Base-by-base conservation (phyloP, 2,329 filamentous ascomycete genomes). In the Amauroascus verrucosus region DNA sequence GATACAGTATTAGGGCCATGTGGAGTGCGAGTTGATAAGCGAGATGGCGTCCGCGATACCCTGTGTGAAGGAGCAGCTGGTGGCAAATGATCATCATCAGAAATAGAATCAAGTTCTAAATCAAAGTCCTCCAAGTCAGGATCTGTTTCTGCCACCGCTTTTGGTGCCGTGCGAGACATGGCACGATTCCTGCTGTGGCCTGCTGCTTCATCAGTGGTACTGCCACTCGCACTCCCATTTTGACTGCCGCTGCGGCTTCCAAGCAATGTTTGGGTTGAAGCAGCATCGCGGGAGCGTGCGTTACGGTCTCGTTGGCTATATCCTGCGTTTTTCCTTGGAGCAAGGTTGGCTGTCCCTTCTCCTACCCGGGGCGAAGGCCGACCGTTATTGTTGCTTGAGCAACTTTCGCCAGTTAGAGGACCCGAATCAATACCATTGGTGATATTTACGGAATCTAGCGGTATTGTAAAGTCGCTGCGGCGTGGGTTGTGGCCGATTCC, bases 401-500 rank as follows among this genome's bases (percentile, higher is more conserved):
- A 76, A 40, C 86, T 72, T 57, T 69, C 59, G 61, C 41, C 63
- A 54, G 48, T 62, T 33, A 33, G 16, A 28, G 40, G 40, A 13
- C 43, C 33, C 35, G 59, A 68, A 58, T 61, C 64, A 30, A 59
- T 62, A 48, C 44, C 68, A 58, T 70, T 70, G 46, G 62, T 59
- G 24, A 71, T 68, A 26, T 68, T 70, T 38, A 81, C 72, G 33
- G 72, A 71, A 53, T 76, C 72, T 16, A 81, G 67, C 4, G 73
- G 70, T 35, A 83, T 78, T 52, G 78, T 82, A 40, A 80, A 79
- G 61, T 83, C 79, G 56, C 75, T 70, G 33, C 70, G 75, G 51
- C 84, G 82, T 14, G 88, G 87, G 3, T 75, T 84, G 64, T 88
- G 88, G 20, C 89, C 90, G 53, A 95, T 81, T 13, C 79, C 88